Conservation (phyloP, 2,329 filamentous ascomycete species). For the Cytospora chrysosperma region DNA sequence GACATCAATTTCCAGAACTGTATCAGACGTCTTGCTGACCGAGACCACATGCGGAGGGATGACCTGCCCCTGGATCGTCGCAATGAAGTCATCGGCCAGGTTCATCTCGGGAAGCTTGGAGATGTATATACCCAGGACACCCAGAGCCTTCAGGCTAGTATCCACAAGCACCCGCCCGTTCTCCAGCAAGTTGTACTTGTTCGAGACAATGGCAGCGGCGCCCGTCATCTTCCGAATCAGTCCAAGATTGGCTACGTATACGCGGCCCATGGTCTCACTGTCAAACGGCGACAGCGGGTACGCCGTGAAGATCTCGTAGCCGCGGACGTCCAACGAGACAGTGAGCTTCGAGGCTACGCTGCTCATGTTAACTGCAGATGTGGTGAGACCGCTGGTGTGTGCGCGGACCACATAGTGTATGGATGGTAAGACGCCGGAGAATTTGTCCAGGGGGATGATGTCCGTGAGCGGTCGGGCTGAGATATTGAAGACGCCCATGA, state of each 20-base stretch:
- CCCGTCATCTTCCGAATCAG: slow-evolving; percentile 88
- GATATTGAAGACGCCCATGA: slow-evolving; percentile 85
- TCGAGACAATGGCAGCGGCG: slow-evolving; percentile 69
- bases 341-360: slow-evolving; percentile 53
- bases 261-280: slow-evolving; percentile 37
- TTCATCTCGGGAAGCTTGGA: slow-evolving; percentile 62
- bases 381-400: slow-evolving; percentile 66
- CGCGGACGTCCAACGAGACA: slow-evolving; percentile 60
- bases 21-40: slow-evolving; percentile 49
- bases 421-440: slow-evolving; percentile 65
- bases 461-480: slow-evolving; percentile 62
- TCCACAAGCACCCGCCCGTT: slow-evolving; percentile 65
- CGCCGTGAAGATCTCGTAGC: slow-evolving; percentile 80
- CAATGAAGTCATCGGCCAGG: slow-evolving; percentile 67
- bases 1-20: slow-evolving; percentile 75
- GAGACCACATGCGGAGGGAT: slow-evolving; percentile 67
- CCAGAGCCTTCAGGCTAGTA: slow-evolving; percentile 76
- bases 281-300: slow-evolving; percentile 64
- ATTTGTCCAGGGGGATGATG: slow-evolving; percentile 67
- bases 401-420: slow-evolving; percentile 70
- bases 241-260: slow-evolving; percentile 69
- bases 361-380: slow-evolving; percentile 46
- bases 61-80: slow-evolving; percentile 69
- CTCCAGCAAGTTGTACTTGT: slow-evolving; percentile 53
- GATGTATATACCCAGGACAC: slow-evolving; percentile 73